Base-by-base conservation (phyloP, 2,329 filamentous ascomycete species). In the Colletotrichum trifolii region DNA sequence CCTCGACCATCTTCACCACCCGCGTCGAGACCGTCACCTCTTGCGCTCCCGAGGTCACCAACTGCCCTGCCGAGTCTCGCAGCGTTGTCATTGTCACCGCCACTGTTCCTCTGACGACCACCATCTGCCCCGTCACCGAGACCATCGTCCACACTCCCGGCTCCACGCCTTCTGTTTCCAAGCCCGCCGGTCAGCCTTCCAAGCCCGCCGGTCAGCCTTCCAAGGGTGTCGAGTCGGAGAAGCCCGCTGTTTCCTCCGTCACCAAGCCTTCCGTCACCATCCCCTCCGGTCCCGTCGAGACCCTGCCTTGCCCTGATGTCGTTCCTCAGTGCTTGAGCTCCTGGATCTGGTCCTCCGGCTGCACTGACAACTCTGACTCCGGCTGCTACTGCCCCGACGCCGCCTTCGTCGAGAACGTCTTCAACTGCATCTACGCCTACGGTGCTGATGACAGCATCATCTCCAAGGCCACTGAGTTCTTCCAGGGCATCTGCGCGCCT, bases 241-340 rank as follows among this genome's bases (percentile, higher is more conserved):
- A 60, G 55, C 64, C 64, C 25, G 25, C 25, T 8, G 62, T 71
- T 54, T 69, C 68, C 47, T 68, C 69, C 17, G 58, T 68, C 62
- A 67, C 69, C 47, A 70, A 68, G 52, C 68, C 72, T 54, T 72
- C 73, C 45, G 74, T 72, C 7, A 77, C 80, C 40, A 75, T 74
- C 40, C 67, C 76, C 34, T 66, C 76, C 43, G 70, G 71, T 42
- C 77, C 83, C 49, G 74, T 78, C 11, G 75, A 79, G 74, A 81
- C 83, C 40, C 79, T 85, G 46, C 80, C 83, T 63, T 87, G 88
- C 80, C 93, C 94, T 63, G 80, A 83, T 34, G 86, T 94, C 52
- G 90, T 97, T 54, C 94, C 95, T 68, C 88, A 88, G 75, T 98
- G 95, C 84, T 82, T 98, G 80, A 96, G 95, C 87, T 96, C 94